Percentiles rank a stretch among this genome's conserved stretches.
These are phyloP conservation scores for Canna indica DNA, from an alignment of 176 grass and related monocot genomes.

Conservation along the genomic window DNA sequence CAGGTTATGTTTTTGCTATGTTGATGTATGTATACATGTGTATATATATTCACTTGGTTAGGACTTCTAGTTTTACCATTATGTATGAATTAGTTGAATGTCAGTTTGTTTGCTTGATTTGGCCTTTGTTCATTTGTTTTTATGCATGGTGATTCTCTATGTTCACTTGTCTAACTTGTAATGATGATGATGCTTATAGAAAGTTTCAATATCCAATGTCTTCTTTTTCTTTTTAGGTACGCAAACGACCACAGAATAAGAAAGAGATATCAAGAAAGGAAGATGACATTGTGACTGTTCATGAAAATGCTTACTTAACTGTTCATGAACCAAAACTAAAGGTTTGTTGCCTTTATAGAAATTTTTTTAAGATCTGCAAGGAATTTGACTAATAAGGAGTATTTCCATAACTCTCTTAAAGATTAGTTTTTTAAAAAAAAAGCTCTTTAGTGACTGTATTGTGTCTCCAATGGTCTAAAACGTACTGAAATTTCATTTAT, in stretches of 20 bases:
- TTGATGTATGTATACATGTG: background rate
- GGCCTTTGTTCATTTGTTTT: background rate
- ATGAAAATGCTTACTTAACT: constrained; percentile 46
- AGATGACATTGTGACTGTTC: constrained; percentile 46
- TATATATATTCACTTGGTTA: background rate
- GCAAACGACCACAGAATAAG: constrained; percentile 57
- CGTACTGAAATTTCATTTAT: no score
- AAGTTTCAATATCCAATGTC: background rate
- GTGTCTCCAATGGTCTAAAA: background rate
- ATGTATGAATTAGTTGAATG: background rate
- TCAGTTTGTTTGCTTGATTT: background rate
- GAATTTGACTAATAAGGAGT: background rate
- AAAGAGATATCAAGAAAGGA: constrained; percentile 64
- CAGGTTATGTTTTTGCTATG: background rate
- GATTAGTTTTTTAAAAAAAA: background rate
- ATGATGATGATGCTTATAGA: background rate
- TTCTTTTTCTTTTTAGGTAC: constrained; percentile 31
- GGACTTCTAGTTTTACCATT: background rate
- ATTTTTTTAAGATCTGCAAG: background rate
- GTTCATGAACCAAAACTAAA: constrained; percentile 62
- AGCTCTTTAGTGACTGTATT: background rate
- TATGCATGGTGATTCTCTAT: background rate
- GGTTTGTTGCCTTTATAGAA: constrained; percentile 22
- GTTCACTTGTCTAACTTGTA: background rate
- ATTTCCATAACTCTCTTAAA: background rate